These are phyloP conservation scores for Metschnikowia dekortorum DNA, from an alignment of 805 yeast genomes.

Conservation along the genomic window DNA sequence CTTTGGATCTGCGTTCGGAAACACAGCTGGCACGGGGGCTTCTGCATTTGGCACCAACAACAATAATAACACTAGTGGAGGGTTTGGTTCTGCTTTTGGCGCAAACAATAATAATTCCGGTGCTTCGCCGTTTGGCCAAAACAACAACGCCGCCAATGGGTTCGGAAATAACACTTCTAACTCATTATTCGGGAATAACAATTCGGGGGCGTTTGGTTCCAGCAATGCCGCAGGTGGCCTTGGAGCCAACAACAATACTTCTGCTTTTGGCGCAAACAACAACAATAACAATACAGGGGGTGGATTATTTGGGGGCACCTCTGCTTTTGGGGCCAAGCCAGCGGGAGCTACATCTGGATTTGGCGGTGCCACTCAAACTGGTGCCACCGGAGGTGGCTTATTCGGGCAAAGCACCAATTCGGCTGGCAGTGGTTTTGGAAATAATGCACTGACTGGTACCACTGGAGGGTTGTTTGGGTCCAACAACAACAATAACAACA, in stretches of 20 bases:
- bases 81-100: conserved; percentile 13
- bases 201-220: conserved; percentile 10
- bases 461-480: conserved; percentile 22
- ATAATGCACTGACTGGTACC: conserved; percentile 6
- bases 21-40: conserved; percentile 17
- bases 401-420: conserved; percentile 13
- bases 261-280: conserved; percentile 11
- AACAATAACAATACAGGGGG: conserved; percentile 6
- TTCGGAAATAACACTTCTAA: conserved; percentile 29
- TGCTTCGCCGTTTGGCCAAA: conserved; percentile 13
- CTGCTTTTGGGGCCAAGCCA: conserved; percentile 30
- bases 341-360: conserved; percentile 1
- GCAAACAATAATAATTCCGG: conserved; percentile 8
- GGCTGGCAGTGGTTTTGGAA: conserved; percentile 10
- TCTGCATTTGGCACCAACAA: conserved; percentile 23
- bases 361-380: conserved; percentile 13
- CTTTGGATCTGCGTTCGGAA: conserved; percentile 29
- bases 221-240: conserved; percentile 11
- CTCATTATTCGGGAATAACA: conserved; percentile 11
- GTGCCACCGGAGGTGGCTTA: conserved; percentile 8
- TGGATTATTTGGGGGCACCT: conserved; percentile 28
- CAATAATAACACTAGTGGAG: conserved; percentile 18
- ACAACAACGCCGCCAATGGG: conserved; percentile 17
- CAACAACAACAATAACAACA: conserved; percentile 3
- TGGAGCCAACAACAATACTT: conserved; percentile 10